Conservation (phyloP, 352 stramenopile genomes). For the Albugo candida region DNA sequence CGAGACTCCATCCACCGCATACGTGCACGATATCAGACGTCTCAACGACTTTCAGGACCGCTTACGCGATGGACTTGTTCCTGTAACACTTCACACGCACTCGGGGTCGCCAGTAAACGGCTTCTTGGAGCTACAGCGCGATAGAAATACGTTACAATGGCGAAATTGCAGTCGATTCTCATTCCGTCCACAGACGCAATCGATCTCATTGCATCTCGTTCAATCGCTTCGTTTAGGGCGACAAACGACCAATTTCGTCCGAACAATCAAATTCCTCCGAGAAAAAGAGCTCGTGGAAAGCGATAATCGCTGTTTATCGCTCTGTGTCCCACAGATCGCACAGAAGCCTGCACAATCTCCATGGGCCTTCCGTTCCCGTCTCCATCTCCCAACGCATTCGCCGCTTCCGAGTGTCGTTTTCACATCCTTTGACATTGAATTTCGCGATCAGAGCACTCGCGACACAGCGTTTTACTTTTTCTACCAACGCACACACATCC, state of each 20-base stretch:
- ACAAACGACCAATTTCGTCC: conserved; percentile 61
- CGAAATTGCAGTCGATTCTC: conserved; percentile 15
- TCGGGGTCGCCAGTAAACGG: conserved; percentile 26
- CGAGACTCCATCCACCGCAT: no score
- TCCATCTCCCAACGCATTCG: no score
- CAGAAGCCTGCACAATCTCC: no score
- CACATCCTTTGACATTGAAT: conserved; percentile 55
- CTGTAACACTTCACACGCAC: conserved; percentile 24
- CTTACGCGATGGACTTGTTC: conserved; percentile 34
- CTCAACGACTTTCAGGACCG: conserved; percentile 37
- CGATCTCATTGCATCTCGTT: conserved; percentile 27
- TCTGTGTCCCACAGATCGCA: conserved; percentile 13
- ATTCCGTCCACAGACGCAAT: background rate
- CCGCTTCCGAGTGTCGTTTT: conserved; percentile 1
- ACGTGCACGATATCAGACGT: no score
- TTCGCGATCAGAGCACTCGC: conserved; percentile 25
- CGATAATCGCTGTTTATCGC: conserved; percentile 51
- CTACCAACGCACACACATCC: no score
- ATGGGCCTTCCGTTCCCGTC: no score
- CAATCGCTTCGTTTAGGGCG: conserved; percentile 36
- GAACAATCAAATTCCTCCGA: conserved; percentile 62
- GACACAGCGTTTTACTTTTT: conserved; percentile 44
- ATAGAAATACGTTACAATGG: conserved; percentile 50
- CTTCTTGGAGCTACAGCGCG: conserved; percentile 32
- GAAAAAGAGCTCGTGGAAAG: conserved; percentile 19